Percentiles rank a stretch among this genome's conserved stretches.
Conservation (phyloP, 1,284 basidiomycete genomes). For the Chalciporus piperatoides region DNA sequence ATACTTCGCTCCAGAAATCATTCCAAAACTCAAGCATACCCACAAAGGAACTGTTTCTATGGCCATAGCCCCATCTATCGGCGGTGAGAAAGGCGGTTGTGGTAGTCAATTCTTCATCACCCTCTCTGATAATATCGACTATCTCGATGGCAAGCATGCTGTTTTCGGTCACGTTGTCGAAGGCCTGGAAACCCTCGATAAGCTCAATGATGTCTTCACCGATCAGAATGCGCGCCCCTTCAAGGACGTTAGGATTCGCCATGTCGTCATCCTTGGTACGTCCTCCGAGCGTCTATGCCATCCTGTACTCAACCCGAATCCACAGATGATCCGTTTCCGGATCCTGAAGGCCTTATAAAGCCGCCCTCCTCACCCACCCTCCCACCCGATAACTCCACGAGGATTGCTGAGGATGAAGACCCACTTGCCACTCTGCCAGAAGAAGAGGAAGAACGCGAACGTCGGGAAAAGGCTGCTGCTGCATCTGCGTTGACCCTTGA, state of each 20-base stretch:
- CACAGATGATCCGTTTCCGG: conserved; percentile 91
- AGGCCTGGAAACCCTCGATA: conserved; percentile 88
- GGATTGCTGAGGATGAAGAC: conserved; percentile 91
- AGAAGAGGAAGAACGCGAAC: conserved; percentile 76
- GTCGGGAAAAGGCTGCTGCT: conserved; percentile 81
- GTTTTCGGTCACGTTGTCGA: conserved; percentile 96
- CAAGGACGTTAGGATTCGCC: conserved; percentile 91
- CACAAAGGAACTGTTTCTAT: conserved; percentile 91
- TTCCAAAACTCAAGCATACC: conserved; percentile 79
- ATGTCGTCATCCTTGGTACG: conserved; percentile 86
- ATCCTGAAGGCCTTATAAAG: conserved; percentile 71
- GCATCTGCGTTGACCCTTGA: conserved; percentile 96
- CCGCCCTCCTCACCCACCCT: conserved; percentile 76
- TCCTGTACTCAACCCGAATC: conserved; percentile 5
- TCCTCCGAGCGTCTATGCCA: not conserved
- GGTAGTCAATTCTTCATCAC: conserved; percentile 98
- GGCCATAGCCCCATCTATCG: conserved; percentile 81
- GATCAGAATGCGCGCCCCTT: conserved; percentile 88
- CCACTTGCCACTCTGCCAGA: conserved; percentile 72
- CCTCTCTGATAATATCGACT: conserved; percentile 85
- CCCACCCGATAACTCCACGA: conserved; percentile 79
- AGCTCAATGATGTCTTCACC: conserved; percentile 87
- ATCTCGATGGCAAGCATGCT: conserved; percentile 93
- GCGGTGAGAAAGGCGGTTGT: conserved; percentile 73
- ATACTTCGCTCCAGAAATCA: conserved; percentile 83